phyloP scores from a whole-genome alignment of 2,329 filamentous ascomycete species.

The Cladosporium cucumerinum region DNA sequence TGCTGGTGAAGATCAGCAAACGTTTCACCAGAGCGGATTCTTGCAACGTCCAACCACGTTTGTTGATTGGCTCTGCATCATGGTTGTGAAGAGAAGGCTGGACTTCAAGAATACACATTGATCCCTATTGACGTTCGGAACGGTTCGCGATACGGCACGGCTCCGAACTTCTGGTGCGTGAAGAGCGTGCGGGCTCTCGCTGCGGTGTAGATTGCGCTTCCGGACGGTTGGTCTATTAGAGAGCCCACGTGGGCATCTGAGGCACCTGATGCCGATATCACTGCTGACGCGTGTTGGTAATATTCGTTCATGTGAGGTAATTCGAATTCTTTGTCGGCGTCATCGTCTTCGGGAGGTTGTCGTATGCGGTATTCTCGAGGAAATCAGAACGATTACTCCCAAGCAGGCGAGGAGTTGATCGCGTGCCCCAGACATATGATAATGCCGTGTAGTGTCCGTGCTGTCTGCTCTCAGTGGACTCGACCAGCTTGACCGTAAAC shows the following conservation, averaged over 20 bases:
- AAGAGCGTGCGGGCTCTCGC: not conserved
- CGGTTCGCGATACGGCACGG: not conserved
- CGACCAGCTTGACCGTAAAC: not conserved
- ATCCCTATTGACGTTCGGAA: not conserved
- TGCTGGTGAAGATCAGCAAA: not conserved
- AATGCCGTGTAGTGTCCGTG: not conserved
- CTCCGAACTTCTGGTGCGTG: not conserved
- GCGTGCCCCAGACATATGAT: not conserved
- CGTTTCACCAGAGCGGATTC: not conserved
- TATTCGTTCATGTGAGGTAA: not conserved
- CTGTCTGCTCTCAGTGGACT: not conserved
- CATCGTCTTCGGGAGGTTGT: not conserved
- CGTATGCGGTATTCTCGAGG: not conserved
- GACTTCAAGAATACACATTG: not conserved
- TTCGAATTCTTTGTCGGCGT: not conserved
- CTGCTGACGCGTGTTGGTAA: not conserved
- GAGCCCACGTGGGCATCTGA: not conserved
- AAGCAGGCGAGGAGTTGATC: not conserved
- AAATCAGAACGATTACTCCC: not conserved
- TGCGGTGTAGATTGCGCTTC: not conserved
- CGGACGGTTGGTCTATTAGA: not conserved
- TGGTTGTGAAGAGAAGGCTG: not conserved
- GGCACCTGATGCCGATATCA: not conserved
- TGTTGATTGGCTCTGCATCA: not conserved
- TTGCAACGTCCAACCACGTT: not conserved